These are phyloP conservation scores for Apiospora hydei DNA, from an alignment of 2,329 filamentous ascomycete genomes.

Conservation along the genomic window DNA sequence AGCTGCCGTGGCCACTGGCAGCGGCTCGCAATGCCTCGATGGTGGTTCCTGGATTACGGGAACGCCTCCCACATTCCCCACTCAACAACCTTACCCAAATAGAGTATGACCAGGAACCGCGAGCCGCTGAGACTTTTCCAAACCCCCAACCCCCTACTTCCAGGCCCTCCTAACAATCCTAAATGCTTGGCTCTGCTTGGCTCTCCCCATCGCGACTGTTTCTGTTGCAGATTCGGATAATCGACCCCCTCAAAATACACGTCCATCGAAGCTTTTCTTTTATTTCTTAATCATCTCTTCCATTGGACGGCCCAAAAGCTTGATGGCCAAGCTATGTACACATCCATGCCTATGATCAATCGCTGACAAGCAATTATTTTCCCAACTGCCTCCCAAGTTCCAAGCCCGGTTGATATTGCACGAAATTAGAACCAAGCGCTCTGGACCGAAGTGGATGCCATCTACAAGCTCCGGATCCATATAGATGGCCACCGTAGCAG, in stretches of 20 bases:
- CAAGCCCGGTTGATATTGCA: background rate
- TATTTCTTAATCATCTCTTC: background rate
- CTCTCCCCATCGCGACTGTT: constrained; percentile 11
- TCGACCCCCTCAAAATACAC: background rate
- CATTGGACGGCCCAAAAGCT: background rate
- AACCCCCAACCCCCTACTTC: background rate
- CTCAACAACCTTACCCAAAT: constrained; percentile 17
- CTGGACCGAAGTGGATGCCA: background rate
- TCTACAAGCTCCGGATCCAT: background rate
- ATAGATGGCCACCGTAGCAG: background rate
- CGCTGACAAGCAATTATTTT: too few relatives aligned
- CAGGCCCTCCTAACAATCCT: background rate
- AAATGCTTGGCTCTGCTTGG: constrained; percentile 17
- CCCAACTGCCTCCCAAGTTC: background rate
- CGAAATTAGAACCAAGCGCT: constrained; percentile 13
- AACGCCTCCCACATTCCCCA: background rate
- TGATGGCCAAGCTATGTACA: background rate
- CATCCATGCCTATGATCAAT: background rate
- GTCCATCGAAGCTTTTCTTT: background rate
- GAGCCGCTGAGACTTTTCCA: background rate
- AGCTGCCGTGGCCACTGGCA: background rate
- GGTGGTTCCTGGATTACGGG: background rate
- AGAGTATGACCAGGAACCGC: constrained; percentile 12
- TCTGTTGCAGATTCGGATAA: constrained; percentile 2
- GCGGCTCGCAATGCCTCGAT: background rate